Evolutionary conservation across 176 grass and related monocot species (phyloP).

Genomic region (Zoysia pacifica): DNA sequence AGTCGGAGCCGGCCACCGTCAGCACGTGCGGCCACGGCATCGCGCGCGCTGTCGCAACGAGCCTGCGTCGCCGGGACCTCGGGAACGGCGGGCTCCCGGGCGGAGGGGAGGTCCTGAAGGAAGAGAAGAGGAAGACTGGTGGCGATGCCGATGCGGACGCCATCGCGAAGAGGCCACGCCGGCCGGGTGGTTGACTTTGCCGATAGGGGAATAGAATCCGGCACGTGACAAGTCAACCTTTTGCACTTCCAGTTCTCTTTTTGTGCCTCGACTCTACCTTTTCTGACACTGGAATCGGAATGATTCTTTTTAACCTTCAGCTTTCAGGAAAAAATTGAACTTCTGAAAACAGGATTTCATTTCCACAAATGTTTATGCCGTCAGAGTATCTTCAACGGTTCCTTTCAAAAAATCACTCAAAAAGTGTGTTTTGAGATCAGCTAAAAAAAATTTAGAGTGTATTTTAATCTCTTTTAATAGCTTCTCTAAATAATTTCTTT

Average conservation of each 20-base stretch:
- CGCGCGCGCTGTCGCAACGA: slow-evolving; percentile 7
- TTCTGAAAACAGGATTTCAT: too few relatives aligned
- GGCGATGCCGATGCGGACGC: background rate
- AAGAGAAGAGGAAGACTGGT: background rate
- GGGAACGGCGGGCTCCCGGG: background rate
- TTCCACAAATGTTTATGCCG: too few relatives aligned
- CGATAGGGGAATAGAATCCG: background rate
- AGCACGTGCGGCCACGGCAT: slow-evolving; percentile 73
- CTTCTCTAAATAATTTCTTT: too few relatives aligned
- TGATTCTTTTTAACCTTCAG: too few relatives aligned
- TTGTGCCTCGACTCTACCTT: too few relatives aligned
- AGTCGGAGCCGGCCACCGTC: slow-evolving; percentile 83
- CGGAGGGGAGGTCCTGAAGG: background rate
- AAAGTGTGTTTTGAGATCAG: too few relatives aligned
- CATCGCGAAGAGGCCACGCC: slow-evolving; percentile 17
- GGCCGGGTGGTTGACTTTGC: background rate
- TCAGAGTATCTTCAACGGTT: too few relatives aligned
- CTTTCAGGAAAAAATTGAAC: too few relatives aligned
- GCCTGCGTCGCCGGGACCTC: background rate
- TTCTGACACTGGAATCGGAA: too few relatives aligned
- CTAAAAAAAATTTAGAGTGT: too few relatives aligned
- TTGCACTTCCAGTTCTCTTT: background rate
- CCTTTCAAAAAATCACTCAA: too few relatives aligned
- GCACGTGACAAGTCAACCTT: background rate
- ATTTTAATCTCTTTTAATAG: too few relatives aligned